A percentile compares a stretch with the other conserved stretches of the same genome.
phyloP scores from a whole-genome alignment of 1,139 yeast species.

The Diutina scorzettiae region DNA sequence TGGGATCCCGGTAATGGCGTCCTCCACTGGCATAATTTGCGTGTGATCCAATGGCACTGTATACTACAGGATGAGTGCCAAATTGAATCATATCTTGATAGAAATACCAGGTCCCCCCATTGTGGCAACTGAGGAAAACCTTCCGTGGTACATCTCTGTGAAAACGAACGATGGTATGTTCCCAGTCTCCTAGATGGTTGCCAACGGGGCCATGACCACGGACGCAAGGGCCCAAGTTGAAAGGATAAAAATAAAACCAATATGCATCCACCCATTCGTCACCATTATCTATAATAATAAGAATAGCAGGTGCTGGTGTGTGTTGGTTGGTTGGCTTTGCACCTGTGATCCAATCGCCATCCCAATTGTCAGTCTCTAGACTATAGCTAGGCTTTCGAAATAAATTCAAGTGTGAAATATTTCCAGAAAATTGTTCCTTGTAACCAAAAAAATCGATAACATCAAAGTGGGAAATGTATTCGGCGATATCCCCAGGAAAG shows the following conservation, averaged over 20 bases:
- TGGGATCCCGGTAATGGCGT: neutral
- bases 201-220: neutral
- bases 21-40: neutral
- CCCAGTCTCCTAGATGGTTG: conserved; percentile 2
- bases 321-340: neutral
- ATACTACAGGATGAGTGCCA: neutral
- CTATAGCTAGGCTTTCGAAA: too few species aligned
- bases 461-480: neutral
- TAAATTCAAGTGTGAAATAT: neutral
- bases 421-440: neutral
- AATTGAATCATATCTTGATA: neutral
- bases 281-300: neutral
- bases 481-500: conserved; percentile 2
- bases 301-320: neutral
- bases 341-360: neutral
- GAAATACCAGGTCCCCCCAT: neutral
- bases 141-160: neutral
- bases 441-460: neutral
- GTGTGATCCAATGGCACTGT: conserved; percentile 1
- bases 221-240: neutral
- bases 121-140: neutral
- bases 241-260: conserved; percentile 3
- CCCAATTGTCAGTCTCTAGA: neutral
- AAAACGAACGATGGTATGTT: conserved; percentile 1
- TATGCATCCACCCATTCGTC: neutral